These are phyloP conservation scores for Penicillium coprophilum DNA, from an alignment of 495 filamentous ascomycete species.

Conservation along the genomic window DNA sequence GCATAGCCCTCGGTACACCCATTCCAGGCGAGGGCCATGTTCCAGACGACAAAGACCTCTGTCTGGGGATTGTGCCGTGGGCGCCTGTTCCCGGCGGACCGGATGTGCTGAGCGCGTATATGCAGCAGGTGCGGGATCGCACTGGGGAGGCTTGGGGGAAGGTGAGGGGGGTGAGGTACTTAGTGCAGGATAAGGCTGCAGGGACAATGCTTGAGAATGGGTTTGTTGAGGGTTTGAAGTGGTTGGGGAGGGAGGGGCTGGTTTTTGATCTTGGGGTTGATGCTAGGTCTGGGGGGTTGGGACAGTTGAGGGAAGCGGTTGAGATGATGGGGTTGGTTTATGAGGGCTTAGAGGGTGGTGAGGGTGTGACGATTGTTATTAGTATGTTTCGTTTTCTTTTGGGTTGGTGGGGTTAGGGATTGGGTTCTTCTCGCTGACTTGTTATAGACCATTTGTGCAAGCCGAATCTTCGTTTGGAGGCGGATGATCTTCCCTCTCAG, in stretches of 20 bases:
- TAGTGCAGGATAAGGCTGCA: constrained; percentile 72
- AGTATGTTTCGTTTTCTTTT: constrained; percentile 47
- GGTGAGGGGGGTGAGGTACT: constrained; percentile 73
- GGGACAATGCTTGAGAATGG: constrained; percentile 58
- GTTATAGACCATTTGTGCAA: constrained; percentile 81
- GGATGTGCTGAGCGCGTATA: constrained; percentile 47
- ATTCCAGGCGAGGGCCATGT: constrained; percentile 59
- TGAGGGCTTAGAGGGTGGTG: constrained; percentile 57
- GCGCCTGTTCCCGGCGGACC: constrained; percentile 69
- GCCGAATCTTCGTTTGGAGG: constrained; percentile 60
- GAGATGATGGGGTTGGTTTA: constrained; percentile 69
- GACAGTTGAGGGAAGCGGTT: constrained; percentile 69
- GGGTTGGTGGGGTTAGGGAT: no score
- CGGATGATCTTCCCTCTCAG: constrained; percentile 43
- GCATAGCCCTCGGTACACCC: constrained; percentile 61
- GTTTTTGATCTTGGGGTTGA: constrained; percentile 84
- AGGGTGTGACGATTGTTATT: constrained; percentile 62
- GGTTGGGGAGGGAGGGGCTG: constrained; percentile 60
- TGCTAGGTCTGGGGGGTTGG: constrained; percentile 62
- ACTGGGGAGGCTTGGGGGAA: constrained; percentile 45
- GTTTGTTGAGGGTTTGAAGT: constrained; percentile 69
- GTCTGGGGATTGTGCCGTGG: constrained; percentile 74
- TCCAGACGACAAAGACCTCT: constrained; percentile 48
- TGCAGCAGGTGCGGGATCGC: constrained; percentile 42
- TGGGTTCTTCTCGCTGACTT: constrained; percentile 3